Evolutionary conservation across 1,284 basidiomycete species (phyloP).

Genomic region (Ustilago xerochloae): DNA sequence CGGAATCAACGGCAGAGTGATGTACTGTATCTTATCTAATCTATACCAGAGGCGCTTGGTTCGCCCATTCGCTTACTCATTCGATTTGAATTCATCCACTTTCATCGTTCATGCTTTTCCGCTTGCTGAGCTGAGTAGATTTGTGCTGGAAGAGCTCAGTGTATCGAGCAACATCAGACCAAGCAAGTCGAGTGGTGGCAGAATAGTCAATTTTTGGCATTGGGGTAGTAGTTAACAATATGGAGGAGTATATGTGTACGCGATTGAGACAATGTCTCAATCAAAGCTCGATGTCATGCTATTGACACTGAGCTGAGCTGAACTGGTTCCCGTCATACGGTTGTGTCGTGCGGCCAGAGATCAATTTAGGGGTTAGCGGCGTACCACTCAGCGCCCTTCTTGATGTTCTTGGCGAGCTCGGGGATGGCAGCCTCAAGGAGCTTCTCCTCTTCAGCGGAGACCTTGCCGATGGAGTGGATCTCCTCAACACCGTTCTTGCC

Average conservation of each 20-base stretch:
- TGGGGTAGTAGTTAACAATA: not conserved
- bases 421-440: conserved; percentile 65
- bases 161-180: too few relatives aligned
- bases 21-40: not conserved
- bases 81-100: not conserved
- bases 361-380: conserved; percentile 54
- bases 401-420: conserved; percentile 68
- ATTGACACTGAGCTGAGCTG: not conserved
- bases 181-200: not conserved
- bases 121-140: not conserved
- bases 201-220: conserved; percentile 1
- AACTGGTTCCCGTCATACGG: not conserved
- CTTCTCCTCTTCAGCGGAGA: conserved; percentile 67
- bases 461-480: conserved; percentile 65
- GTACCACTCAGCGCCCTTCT: conserved; percentile 66
- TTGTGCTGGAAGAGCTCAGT: too few relatives aligned
- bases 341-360: not conserved
- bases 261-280: not conserved
- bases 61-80: not conserved
- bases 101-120: not conserved
- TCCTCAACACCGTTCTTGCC: conserved; percentile 65
- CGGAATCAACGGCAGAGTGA: not conserved
- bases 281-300: not conserved
- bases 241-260: not conserved
- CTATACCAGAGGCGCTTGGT: not conserved